These are phyloP conservation scores for Gossypium laxum DNA, from an alignment of 441 rosid species.

Conservation along the genomic window DNA sequence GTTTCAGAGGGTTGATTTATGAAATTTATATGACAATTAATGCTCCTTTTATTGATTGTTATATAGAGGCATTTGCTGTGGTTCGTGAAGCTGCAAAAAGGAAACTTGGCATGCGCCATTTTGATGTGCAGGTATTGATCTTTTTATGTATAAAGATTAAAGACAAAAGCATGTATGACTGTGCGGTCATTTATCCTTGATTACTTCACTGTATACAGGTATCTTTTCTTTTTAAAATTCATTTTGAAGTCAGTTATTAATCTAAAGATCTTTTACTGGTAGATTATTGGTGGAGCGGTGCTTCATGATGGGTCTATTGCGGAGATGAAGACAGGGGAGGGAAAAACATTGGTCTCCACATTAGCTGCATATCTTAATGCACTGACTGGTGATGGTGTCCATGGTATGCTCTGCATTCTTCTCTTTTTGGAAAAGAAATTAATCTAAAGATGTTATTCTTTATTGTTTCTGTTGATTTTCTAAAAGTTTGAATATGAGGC, in stretches of 20 bases:
- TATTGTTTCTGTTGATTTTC: conserved; percentile 9
- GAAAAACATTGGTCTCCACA: conserved; percentile 88
- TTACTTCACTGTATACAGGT: not conserved
- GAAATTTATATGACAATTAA: not conserved
- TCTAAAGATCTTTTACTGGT: conserved; percentile 18
- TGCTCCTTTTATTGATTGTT: conserved; percentile 11
- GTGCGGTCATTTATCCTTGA: not conserved
- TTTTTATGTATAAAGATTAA: not conserved
- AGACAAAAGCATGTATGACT: not conserved
- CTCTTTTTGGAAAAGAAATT: not conserved
- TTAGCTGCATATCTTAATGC: conserved; percentile 93
- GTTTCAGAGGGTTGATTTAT: not conserved
- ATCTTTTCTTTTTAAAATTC: not conserved
- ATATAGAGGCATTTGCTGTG: conserved; percentile 78
- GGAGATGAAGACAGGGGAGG: conserved; percentile 97
- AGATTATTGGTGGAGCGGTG: conserved; percentile 93
- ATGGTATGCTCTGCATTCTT: conserved; percentile 45
- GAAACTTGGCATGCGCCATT: conserved; percentile 96
- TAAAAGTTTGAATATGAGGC: not conserved
- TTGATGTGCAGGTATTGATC: conserved; percentile 91
- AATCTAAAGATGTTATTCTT: conserved; percentile 5
- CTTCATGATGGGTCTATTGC: conserved; percentile 96
- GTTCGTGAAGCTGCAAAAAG: conserved; percentile 95
- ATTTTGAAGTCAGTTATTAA: conserved; percentile 10
- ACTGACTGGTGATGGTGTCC: conserved; percentile 81